Evolutionary conservation across 1,284 basidiomycete species (phyloP), one percentile per base, ranked within the genome.

Genomic region (Cystobasidiaceae sp.): DNA sequence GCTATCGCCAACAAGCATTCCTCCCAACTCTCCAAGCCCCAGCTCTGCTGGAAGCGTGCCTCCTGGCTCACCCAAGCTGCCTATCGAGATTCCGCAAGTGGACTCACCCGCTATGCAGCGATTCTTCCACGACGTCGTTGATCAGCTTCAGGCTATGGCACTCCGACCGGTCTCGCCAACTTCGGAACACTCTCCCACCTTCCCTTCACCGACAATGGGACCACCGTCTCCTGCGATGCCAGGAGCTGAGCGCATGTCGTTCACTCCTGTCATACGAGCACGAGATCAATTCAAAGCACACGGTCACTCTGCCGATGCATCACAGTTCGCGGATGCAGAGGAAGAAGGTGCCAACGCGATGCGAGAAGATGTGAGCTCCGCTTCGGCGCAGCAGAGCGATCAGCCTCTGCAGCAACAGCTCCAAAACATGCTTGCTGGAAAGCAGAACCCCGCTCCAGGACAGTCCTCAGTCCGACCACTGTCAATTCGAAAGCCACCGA

Each of bases 101-200:
- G 81, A 84, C 68, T 86, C 89, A 71, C 84, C 83, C 49, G 83
- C 83, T 45, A 84, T 91, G 74, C 86, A 89, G 67, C 77, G 82
- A 43, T 90, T 90, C 77, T 88, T 91, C 76, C 81, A 86, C 62
- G 87, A 91, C 76, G 85, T 93, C 54, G 86, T 86, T 6, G 85
- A 89, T 44, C 87, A 89, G 71, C 82, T 92, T 49, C 85, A 85
- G 66, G 82, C 83, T 49, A 84, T 91, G 79, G 84, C 86, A 71
- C 77, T 76, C 69, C 76, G 77, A 34, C 77, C 76, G 46, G 71
- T 71, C 46, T 80, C 76, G 34, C 77, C 75, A 44, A 77, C 74
- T 48, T 79, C 75, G 46, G 75, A 72, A 64, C 75, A 74, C 39
- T 79, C 77, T 17, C 76, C 72, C 4, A 46, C 50, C 7, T 60